Percentiles rank a stretch among this genome's conserved stretches.
These are phyloP conservation scores for Monosporascus cannonballus DNA, from an alignment of 2,329 filamentous ascomycete species.

Conservation along the genomic window DNA sequence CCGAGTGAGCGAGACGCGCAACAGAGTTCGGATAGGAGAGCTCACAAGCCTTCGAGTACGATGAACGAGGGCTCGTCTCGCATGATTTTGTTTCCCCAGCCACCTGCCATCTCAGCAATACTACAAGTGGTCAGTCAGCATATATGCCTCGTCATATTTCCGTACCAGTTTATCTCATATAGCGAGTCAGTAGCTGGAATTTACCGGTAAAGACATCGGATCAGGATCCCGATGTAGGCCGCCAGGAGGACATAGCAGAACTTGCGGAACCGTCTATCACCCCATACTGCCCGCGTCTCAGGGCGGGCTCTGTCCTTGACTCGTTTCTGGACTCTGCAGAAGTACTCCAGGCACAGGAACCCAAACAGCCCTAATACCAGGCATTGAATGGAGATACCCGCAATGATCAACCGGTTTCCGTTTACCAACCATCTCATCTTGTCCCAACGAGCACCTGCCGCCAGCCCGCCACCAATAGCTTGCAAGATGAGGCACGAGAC, in stretches of 20 bases:
- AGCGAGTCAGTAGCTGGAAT: conserved; percentile 12
- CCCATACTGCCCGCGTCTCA: conserved; percentile 33
- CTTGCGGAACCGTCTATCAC: conserved; percentile 33
- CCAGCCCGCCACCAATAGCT: conserved; percentile 51
- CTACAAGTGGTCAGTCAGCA: conserved; percentile 25
- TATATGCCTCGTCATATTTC: not conserved
- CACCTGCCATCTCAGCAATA: conserved; percentile 57
- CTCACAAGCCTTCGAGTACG: conserved; percentile 48
- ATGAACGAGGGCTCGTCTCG: conserved; percentile 55
- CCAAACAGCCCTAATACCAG: conserved; percentile 44
- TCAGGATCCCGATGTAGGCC: conserved; percentile 40
- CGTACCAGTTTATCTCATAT: no score
- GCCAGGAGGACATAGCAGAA: conserved; percentile 39
- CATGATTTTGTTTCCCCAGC: conserved; percentile 60
- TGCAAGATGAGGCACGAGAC: conserved; percentile 53
- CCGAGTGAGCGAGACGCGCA: not conserved
- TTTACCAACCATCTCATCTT: conserved; percentile 33
- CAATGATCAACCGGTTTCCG: conserved; percentile 48
- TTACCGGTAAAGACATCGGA: conserved; percentile 50
- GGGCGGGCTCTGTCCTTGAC: conserved; percentile 25
- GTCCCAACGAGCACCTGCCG: conserved; percentile 38
- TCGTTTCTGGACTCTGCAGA: conserved; percentile 33
- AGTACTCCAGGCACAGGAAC: conserved; percentile 38
- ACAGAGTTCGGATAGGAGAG: conserved; percentile 1
- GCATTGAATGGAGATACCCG: conserved; percentile 48